Conservation (phyloP, 2,329 filamentous ascomycete genomes). For the Botrytis fabae region DNA sequence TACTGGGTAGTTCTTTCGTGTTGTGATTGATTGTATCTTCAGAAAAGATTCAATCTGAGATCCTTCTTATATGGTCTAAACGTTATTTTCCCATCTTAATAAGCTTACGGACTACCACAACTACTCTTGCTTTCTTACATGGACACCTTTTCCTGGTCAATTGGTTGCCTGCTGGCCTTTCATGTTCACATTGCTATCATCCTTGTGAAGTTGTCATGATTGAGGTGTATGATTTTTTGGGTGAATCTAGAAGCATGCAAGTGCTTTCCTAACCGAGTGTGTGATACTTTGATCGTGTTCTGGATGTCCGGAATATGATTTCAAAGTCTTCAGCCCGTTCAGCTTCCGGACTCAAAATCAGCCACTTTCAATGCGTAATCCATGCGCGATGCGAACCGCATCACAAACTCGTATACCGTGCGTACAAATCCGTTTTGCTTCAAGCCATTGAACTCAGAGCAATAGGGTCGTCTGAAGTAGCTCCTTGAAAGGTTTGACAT, state of each 20-base stretch:
- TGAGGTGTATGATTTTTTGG: not conserved
- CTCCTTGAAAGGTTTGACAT: not conserved
- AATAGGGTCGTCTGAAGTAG: not conserved
- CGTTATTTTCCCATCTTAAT: not conserved
- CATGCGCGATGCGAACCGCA: too few species aligned
- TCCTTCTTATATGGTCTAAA: not conserved
- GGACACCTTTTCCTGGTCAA: too few species aligned
- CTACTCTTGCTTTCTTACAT: not conserved
- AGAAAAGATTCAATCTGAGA: not conserved
- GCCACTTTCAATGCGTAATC: slow-evolving; percentile 6
- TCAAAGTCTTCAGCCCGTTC: not conserved
- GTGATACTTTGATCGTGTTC: not conserved
- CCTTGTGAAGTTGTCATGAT: not conserved
- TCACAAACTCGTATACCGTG: not conserved
- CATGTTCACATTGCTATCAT: not conserved
- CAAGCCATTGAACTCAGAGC: not conserved
- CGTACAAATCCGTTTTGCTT: not conserved
- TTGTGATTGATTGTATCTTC: not conserved
- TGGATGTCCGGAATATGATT: not conserved
- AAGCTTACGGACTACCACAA: not conserved
- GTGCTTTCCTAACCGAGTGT: not conserved
- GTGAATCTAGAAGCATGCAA: not conserved
- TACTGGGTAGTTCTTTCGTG: not conserved
- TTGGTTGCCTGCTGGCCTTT: not conserved
- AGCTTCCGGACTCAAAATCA: not conserved